Evolutionary conservation across 1,284 basidiomycete species (phyloP), one percentile per base, ranked within the genome.

Genomic region (Inonotus obliquus): DNA sequence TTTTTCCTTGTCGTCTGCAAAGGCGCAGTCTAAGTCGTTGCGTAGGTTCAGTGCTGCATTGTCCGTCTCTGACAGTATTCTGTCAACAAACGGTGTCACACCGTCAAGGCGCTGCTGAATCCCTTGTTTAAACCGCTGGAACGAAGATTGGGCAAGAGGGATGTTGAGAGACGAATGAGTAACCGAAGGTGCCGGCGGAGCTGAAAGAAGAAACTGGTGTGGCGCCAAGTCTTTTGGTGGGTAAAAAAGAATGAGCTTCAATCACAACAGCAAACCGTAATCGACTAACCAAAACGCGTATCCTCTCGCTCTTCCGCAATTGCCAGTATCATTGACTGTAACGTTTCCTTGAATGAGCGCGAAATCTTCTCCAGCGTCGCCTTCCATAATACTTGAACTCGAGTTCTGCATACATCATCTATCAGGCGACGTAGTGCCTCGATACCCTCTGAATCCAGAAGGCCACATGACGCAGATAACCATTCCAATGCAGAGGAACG

Each of bases 61-160:
- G 65, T 92, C 89, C 13, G 90, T 71, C 1, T 74, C 76, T 5
- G 71, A 72, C 60, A 91, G 67, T n/a, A 87, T 77, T 21, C 77
- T 74, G 60, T 89, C 78, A 38, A 91, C 70, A 37, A 81, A 69
- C 0, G 82, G 75, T 11, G 86, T 86, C 48, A 87, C 81, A 17
- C 85, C 83, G 37, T 78, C 67, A 21, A 90, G 74, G 64, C 86
- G 87, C 57, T 78, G 80, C 58, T 77, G 79, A 47, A 92, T 70
- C 4, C 79, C 70, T 17, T 72, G 66, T 64, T 81, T 82, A 67
- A 87, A 90, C 67, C 78, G 81, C 48, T 79, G 77, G 67, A 90
- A 85, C 1, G 81, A 75, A 11, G 73, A 70, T 61, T 80, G 75
- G n/a, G 76, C 73, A 21, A 67, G 59, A 2, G 69, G 63, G n/a